Base-by-base conservation (phyloP, 495 filamentous ascomycete genomes). In the Aspergillus haitiensis region DNA sequence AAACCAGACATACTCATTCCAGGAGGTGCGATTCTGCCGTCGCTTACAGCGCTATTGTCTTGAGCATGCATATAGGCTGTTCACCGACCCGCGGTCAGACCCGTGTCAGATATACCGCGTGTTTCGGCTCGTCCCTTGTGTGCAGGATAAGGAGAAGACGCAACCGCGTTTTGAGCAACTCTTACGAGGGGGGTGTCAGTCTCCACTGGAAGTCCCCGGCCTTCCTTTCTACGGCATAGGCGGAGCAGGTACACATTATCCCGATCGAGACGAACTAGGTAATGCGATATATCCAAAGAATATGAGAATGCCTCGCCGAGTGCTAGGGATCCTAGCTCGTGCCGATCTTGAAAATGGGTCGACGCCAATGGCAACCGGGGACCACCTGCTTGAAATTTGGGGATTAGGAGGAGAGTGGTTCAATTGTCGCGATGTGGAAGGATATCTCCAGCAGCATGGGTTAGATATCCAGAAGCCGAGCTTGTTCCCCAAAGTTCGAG, bases 1-100 rank as follows among this genome's bases (percentile, higher is more conserved):
- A 12, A 65, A 65, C 56, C 71, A 71, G 56, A 73, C 71, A 42
- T 75, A 72, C 55, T 68, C 65, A 37, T 62, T 84, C 45, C 78
- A 85, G 27, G 91, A 94, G 71, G 75, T 76, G 12, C 82, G 82
- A n/a, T 90, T 95, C 60, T 84, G 85, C 15, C 83, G 90, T 0
- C 79, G 85, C 11, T 76, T 94, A 27, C 88, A 91, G 18, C 81
- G 91, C 9, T 81, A 80, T 53, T 78, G 84, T 7, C 64, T 87
- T 12, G 91, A 96, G 70, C 72, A 77, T 42, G 88, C 80, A 6
- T 81, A 84, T 56, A 69, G 73, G 42, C 78, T 92, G n/a, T 72
- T 92, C 34, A 72, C 76, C 18, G 76, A 84, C 56, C 72, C 85
- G 6, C 68, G 74, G 50, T 72, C 83, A 2, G 76, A 84, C 0